phyloP scores from a whole-genome alignment of 192 early-diverging fungal genomes.

The Mortierella claussenii region DNA sequence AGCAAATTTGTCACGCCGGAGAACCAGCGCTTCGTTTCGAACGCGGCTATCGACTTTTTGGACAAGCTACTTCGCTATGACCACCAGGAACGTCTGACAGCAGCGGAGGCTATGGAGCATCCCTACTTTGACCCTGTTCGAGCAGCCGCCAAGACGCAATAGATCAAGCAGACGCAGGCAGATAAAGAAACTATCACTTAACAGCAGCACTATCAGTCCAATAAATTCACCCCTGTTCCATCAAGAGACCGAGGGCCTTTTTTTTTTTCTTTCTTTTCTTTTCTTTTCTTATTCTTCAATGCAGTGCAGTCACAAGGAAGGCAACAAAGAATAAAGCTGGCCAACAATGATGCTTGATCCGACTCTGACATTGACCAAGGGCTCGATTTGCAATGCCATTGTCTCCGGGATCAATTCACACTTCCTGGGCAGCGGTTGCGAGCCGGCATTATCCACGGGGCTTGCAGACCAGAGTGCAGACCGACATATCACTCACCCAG shows the following conservation, averaged over 20 bases:
- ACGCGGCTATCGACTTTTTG: constrained; percentile 93
- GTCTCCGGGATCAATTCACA: too few species aligned
- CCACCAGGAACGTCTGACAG: constrained; percentile 87
- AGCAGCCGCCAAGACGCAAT: constrained; percentile 54
- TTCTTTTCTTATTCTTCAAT: background rate
- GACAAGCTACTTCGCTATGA: constrained; percentile 93
- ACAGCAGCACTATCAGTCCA: background rate
- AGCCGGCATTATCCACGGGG: too few species aligned
- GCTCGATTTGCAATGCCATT: too few species aligned
- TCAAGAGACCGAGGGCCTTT: too few species aligned
- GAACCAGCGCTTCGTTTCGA: constrained; percentile 86
- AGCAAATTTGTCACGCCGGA: constrained; percentile 85
- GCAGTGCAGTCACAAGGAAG: too few species aligned
- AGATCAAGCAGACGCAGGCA: constrained; percentile 5
- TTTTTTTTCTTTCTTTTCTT: background rate
- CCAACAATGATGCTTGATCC: too few species aligned
- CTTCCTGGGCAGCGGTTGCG: too few species aligned
- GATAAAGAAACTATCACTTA: background rate
- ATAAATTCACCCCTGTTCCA: too few species aligned
- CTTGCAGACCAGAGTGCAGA: too few species aligned
- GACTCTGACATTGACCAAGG: too few species aligned
- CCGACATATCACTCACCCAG: too few species aligned
- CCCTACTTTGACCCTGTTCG: constrained; percentile 79
- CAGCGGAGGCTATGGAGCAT: constrained; percentile 90
- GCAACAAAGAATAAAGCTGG: too few species aligned